Conservation (phyloP, 306 rosid genomes). For the Sindora glabra region DNA sequence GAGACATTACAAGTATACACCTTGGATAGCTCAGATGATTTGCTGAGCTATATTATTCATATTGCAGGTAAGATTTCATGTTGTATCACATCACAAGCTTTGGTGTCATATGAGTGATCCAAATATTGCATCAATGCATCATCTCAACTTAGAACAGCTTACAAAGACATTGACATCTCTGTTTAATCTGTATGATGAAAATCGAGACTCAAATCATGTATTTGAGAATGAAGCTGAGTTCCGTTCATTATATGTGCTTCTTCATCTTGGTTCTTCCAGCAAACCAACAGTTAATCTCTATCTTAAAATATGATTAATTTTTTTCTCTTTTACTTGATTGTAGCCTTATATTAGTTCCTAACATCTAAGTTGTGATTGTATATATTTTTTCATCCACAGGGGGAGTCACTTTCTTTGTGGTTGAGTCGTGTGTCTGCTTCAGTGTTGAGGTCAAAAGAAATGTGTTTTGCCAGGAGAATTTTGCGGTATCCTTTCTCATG, state of each 20-base stretch:
- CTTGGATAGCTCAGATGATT: background rate
- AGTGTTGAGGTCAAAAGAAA: constrained; percentile 68
- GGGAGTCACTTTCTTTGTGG: constrained; percentile 83
- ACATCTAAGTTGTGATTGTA: constrained; percentile 22
- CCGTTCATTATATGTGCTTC: constrained; percentile 74
- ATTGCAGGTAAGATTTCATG: constrained; percentile 73
- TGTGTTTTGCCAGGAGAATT: constrained; percentile 62
- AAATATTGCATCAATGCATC: constrained; percentile 57
- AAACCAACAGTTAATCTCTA: constrained; percentile 55
- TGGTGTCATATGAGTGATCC: constrained; percentile 34
- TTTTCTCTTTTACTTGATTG: constrained; percentile 5
- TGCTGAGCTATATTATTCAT: constrained; percentile 3
- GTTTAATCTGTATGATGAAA: constrained; percentile 55
- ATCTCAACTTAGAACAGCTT: constrained; percentile 89
- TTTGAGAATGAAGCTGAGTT: constrained; percentile 78
- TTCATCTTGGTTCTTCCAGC: constrained; percentile 65
- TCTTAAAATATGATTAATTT: constrained; percentile 22
- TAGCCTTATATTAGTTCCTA: constrained; percentile 12
- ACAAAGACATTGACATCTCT: constrained; percentile 69
- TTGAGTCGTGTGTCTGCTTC: constrained; percentile 45
- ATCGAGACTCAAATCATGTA: constrained; percentile 30
- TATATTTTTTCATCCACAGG: constrained; percentile 49
- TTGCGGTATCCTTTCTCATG: constrained; percentile 47
- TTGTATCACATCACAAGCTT: constrained; percentile 67
- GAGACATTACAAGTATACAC: no score